phyloP scores from a whole-genome alignment of 331 rosid species.

The Erythrophleum ivorense region DNA sequence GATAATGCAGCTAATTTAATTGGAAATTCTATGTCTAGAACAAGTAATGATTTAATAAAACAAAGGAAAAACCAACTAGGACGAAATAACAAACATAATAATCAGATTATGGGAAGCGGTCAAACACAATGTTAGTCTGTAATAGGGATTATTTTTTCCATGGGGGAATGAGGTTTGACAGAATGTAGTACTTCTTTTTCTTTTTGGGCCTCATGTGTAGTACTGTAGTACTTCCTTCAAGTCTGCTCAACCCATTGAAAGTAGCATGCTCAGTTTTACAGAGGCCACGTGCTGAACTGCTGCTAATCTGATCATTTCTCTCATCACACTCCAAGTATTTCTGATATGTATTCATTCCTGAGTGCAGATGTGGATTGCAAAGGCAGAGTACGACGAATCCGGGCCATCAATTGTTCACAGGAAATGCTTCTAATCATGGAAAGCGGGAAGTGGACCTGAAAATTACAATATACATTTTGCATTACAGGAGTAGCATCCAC shows the following conservation, averaged over 20 bases:
- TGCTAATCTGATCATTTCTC: constrained; percentile 8
- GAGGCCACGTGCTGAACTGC: neutral
- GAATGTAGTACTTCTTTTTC: too few species aligned
- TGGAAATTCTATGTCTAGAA: constrained; percentile 7
- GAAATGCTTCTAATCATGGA: constrained; percentile 68
- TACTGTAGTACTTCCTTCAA: neutral
- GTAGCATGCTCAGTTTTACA: neutral
- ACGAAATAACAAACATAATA: constrained; percentile 8
- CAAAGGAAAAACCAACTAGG: neutral
- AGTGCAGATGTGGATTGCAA: constrained; percentile 82
- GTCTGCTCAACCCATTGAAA: neutral
- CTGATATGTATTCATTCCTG: constrained; percentile 12
- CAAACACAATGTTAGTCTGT: neutral
- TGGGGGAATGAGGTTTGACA: neutral
- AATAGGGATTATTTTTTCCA: neutral
- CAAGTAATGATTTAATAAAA: neutral
- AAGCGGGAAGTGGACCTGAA: constrained; percentile 46
- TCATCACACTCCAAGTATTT: neutral
- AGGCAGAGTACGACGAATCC: constrained; percentile 77
- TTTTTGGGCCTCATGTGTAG: neutral
- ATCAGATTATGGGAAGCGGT: constrained; percentile 26
- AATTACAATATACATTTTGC: constrained; percentile 47
- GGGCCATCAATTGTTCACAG: constrained; percentile 87
- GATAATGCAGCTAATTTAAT: neutral
- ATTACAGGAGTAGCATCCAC: constrained; percentile 57